Evolutionary conservation across 805 yeast species (phyloP), one percentile per base, ranked within the genome.

Genomic region (Yarrowia phangngaensis): DNA sequence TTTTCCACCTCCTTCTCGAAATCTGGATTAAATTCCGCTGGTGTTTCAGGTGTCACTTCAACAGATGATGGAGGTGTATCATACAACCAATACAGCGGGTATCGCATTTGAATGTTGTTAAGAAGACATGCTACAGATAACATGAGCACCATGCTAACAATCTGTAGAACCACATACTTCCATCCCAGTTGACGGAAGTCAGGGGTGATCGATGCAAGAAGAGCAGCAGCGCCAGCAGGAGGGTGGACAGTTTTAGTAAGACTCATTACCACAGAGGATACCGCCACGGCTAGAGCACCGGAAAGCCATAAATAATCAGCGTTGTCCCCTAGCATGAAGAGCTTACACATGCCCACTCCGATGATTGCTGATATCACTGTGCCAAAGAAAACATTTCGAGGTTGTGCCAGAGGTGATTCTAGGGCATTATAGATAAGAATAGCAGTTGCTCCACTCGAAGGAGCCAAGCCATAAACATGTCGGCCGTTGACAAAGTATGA

Each of bases 201-300:
- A 1, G 59, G 72, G 46, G 78, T 80, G 0, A 74, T 57, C 1
- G 71, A 63, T 0, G 85, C 83, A 7, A 80, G 61, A 27, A 80
- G 58, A 0, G 86, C 84, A 8, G 81, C 72, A 1, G 86, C 85
- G 2, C 87, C 87, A 1, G 81, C 79, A 0, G 87, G 87, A 0
- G 87, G 87, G 59, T 81, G 86, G 1, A 78, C 74, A 51, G 79
- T 73, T 53, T 77, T 77, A 4, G 71, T 60, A 0, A 78, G 53
- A 11, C 73, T 63, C 82, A 79, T 79, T 2, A 65, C 60, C 8
- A 75, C 77, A 7, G 80, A 73, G 2, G 81, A 56, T 4, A 76
- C 52, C 0, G 72, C 80, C 6, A 79, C 82, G 28, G 79, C 66
- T 22, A 80, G 58, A 0, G 82, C 80, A 2, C 80, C 85, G 13